These are phyloP conservation scores for Fusarium verrucosum DNA, from an alignment of 2,329 filamentous ascomycete species.

Conservation along the genomic window DNA sequence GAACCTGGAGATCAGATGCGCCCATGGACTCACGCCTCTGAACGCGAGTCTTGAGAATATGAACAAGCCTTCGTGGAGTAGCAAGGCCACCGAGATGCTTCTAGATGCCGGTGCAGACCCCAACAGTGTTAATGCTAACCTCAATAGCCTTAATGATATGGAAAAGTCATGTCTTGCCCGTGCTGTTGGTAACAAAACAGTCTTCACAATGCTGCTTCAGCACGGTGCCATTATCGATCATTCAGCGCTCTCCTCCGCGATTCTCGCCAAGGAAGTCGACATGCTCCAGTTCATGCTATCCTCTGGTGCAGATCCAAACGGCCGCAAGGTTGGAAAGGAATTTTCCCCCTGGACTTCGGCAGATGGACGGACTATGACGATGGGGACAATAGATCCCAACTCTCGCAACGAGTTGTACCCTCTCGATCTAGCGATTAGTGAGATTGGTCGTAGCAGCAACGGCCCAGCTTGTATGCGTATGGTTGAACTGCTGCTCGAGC, in stretches of 20 bases:
- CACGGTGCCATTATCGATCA: neutral
- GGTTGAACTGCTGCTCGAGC: neutral
- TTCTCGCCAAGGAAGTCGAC: rapidly evolving
- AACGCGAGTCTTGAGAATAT: neutral
- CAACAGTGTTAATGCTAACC: neutral
- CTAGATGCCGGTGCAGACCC: neutral
- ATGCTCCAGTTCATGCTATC: neutral
- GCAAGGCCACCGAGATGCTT: neutral
- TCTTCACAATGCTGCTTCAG: neutral
- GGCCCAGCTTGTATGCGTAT: neutral
- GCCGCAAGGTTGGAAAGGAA: too few relatives aligned
- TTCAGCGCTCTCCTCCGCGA: rapidly evolving
- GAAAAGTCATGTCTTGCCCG: neutral
- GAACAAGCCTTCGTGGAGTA: rapidly evolving
- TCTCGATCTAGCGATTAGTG: neutral
- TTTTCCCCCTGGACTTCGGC: too few relatives aligned
- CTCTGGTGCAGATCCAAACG: neutral
- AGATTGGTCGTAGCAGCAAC: rapidly evolving
- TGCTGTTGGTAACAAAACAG: neutral
- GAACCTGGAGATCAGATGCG: neutral
- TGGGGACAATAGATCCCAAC: neutral
- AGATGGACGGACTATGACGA: neutral
- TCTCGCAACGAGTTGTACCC: neutral
- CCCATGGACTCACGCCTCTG: neutral
- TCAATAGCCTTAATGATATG: neutral